These are phyloP conservation scores for Lactifluus hygrophoroides DNA, from an alignment of 768 basidiomycete genomes.

Conservation along the genomic window DNA sequence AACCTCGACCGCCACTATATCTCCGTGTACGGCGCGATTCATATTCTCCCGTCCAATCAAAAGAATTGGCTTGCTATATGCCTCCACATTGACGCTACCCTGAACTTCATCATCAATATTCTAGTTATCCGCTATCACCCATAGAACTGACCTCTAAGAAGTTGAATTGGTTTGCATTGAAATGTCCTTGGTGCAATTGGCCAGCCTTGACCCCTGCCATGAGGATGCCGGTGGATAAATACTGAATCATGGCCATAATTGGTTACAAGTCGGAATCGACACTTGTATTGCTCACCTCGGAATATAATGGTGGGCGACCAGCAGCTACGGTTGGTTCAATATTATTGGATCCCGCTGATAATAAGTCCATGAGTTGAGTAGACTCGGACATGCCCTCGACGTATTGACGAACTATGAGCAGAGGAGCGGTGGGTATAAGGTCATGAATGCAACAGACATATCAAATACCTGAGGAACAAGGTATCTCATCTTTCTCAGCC, in stretches of 20 bases:
- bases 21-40: slow-evolving; percentile 93
- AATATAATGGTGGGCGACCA: slow-evolving; percentile 50
- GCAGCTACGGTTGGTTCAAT: slow-evolving; percentile 55
- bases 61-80: slow-evolving; percentile 69
- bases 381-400: slow-evolving; percentile 65
- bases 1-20: slow-evolving; percentile 84
- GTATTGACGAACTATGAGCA: slow-evolving; percentile 58
- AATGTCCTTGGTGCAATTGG: slow-evolving; percentile 83
- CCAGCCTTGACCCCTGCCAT: slow-evolving; percentile 81
- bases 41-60: slow-evolving; percentile 86
- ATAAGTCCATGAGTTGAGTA: slow-evolving; percentile 66
- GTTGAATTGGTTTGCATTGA: slow-evolving; percentile 92
- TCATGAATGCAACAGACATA: background rate
- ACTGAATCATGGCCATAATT: slow-evolving; percentile 37
- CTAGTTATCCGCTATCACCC: background rate
- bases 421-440: background rate
- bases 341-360: slow-evolving; percentile 60
- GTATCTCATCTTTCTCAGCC: slow-evolving; percentile 57
- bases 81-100: slow-evolving; percentile 75
- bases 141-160: slow-evolving; percentile 73
- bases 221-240: slow-evolving; percentile 63
- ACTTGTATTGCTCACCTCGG: slow-evolving; percentile 44
- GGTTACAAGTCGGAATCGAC: background rate
- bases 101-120: slow-evolving; percentile 23
- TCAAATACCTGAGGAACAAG: slow-evolving; percentile 50